Conservation (phyloP, 1,284 basidiomycete genomes). For the Porogramme epimiltina region DNA sequence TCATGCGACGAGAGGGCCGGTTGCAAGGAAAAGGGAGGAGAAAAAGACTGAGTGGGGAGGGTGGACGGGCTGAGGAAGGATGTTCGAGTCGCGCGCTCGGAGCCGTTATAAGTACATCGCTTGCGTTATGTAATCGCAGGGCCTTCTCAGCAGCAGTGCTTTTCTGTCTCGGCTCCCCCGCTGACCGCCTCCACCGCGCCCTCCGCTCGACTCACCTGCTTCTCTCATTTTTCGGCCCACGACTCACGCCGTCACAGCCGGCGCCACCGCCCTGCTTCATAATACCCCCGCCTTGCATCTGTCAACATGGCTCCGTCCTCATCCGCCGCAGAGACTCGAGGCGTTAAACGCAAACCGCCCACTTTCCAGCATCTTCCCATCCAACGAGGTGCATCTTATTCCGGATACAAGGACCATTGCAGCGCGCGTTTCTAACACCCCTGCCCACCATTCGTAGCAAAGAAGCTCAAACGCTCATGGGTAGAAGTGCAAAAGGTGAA, state of each 20-base stretch:
- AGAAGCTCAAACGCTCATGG: constrained; percentile 74
- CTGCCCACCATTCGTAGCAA: constrained; percentile 48
- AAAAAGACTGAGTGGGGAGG: constrained; percentile 47
- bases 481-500: constrained; percentile 74
- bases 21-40: constrained; percentile 35
- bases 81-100: constrained; percentile 29
- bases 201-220: not conserved
- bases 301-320: not conserved
- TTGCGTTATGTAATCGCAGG: constrained; percentile 32
- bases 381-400: constrained; percentile 52
- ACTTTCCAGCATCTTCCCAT: constrained; percentile 69
- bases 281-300: not conserved
- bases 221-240: not conserved
- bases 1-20: constrained; percentile 71
- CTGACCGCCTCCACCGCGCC: not conserved
- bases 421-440: not conserved
- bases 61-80: constrained; percentile 28
- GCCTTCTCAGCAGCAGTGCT: constrained; percentile 9
- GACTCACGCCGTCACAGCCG: not conserved
- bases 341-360: constrained; percentile 59
- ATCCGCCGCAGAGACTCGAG: constrained; percentile 7
- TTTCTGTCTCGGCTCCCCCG: not conserved
- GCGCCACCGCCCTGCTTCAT: not conserved
- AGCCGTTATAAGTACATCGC: constrained; percentile 23
- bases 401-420: not conserved